These are phyloP conservation scores for Geotrichum ghanense DNA, from an alignment of 805 yeast species.

Conservation along the genomic window DNA sequence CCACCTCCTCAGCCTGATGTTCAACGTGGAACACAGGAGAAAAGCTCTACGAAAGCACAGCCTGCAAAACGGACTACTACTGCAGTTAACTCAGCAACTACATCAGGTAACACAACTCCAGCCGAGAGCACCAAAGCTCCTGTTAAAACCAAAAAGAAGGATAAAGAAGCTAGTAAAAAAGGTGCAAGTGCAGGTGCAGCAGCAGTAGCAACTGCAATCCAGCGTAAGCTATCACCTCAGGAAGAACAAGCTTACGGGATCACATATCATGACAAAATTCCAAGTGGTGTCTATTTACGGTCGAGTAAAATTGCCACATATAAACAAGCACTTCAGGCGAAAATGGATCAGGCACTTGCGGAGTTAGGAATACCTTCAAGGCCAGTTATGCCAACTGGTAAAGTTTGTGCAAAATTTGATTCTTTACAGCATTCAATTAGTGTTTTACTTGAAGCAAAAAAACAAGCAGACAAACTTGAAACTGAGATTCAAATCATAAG, in stretches of 20 bases:
- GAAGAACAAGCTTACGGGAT: constrained; percentile 84
- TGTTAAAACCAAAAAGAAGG: background rate
- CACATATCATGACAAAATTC: constrained; percentile 43
- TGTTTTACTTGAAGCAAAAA: constrained; percentile 69
- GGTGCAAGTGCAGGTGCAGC: constrained; percentile 18
- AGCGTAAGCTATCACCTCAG: constrained; percentile 51
- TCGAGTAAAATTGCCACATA: constrained; percentile 68
- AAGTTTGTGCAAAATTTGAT: constrained; percentile 67
- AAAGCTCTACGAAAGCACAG: constrained; percentile 4
- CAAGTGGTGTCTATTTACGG: constrained; percentile 73
- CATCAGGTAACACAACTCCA: background rate
- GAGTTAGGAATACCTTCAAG: constrained; percentile 72
- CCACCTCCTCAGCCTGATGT: background rate
- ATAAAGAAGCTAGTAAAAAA: constrained; percentile 9
- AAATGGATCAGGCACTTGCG: constrained; percentile 48
- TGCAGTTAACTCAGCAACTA: background rate
- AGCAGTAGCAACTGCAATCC: constrained; percentile 23
- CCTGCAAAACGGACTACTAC: constrained; percentile 2
- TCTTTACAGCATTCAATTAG: constrained; percentile 58
- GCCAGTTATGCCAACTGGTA: constrained; percentile 81
- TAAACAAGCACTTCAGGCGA: constrained; percentile 64
- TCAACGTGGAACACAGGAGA: constrained; percentile 3
- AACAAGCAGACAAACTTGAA: constrained; percentile 76
- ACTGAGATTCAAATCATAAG: constrained; percentile 40
- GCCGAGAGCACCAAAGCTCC: background rate